These are phyloP conservation scores for Tricholoma matsutake DNA, from an alignment of 768 basidiomycete genomes.

Conservation along the genomic window DNA sequence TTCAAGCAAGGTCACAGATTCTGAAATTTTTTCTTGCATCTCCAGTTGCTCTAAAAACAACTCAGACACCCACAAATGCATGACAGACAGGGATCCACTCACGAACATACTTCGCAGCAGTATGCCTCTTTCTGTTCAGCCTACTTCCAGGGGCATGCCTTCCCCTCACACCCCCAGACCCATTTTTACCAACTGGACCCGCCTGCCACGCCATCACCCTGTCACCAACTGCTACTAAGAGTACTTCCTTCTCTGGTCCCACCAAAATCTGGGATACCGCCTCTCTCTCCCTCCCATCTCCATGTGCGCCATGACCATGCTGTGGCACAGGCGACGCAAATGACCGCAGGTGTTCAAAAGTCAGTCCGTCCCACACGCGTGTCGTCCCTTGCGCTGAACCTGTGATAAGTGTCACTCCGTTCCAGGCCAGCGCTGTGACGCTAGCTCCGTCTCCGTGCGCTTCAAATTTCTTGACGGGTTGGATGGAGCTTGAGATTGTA, in stretches of 20 bases:
- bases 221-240: slow-evolving; percentile 60
- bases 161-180: slow-evolving; percentile 32
- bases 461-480: slow-evolving; percentile 49
- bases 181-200: slow-evolving; percentile 36
- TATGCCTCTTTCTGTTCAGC: slow-evolving; percentile 30
- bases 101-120: slow-evolving; percentile 46
- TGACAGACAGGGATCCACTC: slow-evolving; percentile 19
- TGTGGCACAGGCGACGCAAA: slow-evolving; percentile 48
- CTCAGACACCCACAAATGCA: slow-evolving; percentile 3
- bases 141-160: slow-evolving; percentile 22
- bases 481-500: slow-evolving; percentile 15
- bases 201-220: slow-evolving; percentile 68
- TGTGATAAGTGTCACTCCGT: slow-evolving; percentile 54
- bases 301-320: slow-evolving; percentile 13
- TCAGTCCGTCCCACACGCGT: slow-evolving; percentile 64
- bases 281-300: slow-evolving; percentile 34
- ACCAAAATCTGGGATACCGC: slow-evolving; percentile 57
- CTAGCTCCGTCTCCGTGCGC: slow-evolving; percentile 58
- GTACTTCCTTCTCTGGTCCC: slow-evolving; percentile 45
- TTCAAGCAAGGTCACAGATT: slow-evolving; percentile 51
- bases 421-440: slow-evolving; percentile 64
- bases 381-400: slow-evolving; percentile 64
- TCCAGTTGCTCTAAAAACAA: slow-evolving; percentile 54
- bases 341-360: slow-evolving; percentile 51
- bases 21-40: slow-evolving; percentile 57